phyloP scores from a whole-genome alignment of 371 early-diverging fungal genomes.

The Globomyces sp. region DNA sequence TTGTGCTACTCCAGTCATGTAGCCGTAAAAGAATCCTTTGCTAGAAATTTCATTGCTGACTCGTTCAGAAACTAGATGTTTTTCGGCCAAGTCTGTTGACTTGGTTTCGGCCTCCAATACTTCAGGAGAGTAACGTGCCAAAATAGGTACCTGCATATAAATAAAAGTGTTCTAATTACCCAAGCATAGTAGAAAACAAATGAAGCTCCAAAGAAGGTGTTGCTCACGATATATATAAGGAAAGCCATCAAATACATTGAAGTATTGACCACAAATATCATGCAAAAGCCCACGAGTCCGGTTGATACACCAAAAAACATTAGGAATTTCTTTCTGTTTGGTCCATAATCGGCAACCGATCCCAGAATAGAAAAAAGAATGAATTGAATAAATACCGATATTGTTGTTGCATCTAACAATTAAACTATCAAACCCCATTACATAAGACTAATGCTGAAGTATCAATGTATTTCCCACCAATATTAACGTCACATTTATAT shows the following conservation, averaged over 20 bases:
- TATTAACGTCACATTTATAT: not conserved
- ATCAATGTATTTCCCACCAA: not conserved
- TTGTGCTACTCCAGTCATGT: constrained; percentile 42
- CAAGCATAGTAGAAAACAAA: constrained; percentile 58
- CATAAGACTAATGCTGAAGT: constrained; percentile 8
- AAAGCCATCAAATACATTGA: not conserved
- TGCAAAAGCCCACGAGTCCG: not conserved
- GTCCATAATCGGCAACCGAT: constrained; percentile 17
- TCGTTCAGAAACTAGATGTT: constrained; percentile 13
- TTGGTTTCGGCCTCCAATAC: constrained; percentile 9
- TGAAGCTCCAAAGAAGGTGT: constrained; percentile 49
- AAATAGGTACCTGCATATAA: constrained; percentile 39
- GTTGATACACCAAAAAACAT: not conserved
- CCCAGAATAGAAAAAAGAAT: constrained; percentile 5
- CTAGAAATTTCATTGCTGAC: constrained; percentile 49
- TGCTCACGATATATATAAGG: constrained; percentile 40
- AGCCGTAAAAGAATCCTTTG: constrained; percentile 46
- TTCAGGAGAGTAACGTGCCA: constrained; percentile 41
- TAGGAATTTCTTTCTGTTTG: not conserved
- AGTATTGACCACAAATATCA: not conserved
- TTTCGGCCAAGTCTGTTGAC: not conserved
- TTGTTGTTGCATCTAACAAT: not conserved
- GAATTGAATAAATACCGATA: constrained; percentile 11
- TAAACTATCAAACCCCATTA: constrained; percentile 15
- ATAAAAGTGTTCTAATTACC: not conserved